These are phyloP conservation scores for Solanum pinnatisectum DNA, from an alignment of 257 asterid genomes.

Conservation along the genomic window DNA sequence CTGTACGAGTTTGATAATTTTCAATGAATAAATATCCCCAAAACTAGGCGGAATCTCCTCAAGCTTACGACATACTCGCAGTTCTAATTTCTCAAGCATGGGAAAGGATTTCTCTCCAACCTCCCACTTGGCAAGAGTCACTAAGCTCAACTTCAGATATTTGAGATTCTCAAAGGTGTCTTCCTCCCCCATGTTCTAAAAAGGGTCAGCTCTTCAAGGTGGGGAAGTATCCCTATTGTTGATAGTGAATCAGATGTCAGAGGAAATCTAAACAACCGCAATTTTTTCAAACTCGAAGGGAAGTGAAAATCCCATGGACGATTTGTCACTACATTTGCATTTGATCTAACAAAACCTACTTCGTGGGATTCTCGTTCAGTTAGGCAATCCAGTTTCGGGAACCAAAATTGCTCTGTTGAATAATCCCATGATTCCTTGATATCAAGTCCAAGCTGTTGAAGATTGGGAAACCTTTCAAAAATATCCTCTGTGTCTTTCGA, in stretches of 20 bases:
- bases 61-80: fast-evolving
- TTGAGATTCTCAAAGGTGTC: neutral
- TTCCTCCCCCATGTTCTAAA: neutral
- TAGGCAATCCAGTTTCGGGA: neutral
- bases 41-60: neutral
- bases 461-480: neutral
- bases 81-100: neutral
- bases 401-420: neutral
- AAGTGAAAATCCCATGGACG: neutral
- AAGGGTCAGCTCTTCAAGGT: neutral
- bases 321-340: neutral
- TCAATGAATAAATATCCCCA: neutral
- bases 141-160: fast-evolving
- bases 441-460: neutral
- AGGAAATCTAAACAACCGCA: fast-evolving
- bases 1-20: neutral
- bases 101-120: neutral
- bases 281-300: neutral
- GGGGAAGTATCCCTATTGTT: neutral
- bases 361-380: neutral
- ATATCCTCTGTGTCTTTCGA: neutral
- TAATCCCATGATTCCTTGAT: neutral
- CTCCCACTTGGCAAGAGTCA: neutral
- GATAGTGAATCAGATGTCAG: neutral
- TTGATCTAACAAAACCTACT: neutral